Conservation (phyloP, 78 protist species). For the Dictyostelium firmibasis region DNA sequence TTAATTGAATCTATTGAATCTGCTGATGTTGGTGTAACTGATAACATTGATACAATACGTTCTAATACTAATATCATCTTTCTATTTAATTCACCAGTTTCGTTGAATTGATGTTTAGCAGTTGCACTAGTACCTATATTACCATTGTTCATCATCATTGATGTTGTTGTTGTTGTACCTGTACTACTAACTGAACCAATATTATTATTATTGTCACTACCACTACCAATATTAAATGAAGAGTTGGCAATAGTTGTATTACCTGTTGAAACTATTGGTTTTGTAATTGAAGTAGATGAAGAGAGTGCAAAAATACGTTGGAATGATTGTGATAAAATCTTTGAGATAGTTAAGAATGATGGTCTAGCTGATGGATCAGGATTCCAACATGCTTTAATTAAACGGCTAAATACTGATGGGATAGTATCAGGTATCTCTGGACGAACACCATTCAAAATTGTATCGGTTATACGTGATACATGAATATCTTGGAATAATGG, state of each 20-base stretch:
- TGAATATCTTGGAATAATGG: neutral
- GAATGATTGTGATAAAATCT: conserved; percentile 57
- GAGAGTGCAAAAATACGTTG: conserved; percentile 22
- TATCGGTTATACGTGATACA: neutral
- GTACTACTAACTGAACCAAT: neutral
- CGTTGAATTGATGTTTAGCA: conserved; percentile 46
- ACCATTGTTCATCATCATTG: neutral
- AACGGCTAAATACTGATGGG: conserved; percentile 62
- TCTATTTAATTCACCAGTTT: conserved; percentile 58
- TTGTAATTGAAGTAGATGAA: neutral
- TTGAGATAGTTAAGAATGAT: conserved; percentile 12
- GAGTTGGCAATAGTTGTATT: neutral
- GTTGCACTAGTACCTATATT: neutral
- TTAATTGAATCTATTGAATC: neutral
- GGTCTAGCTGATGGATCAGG: conserved; percentile 62
- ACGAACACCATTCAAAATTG: conserved; percentile 9
- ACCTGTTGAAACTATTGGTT: neutral
- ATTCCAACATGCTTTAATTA: conserved; percentile 79
- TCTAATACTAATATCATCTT: conserved; percentile 66
- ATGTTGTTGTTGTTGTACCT: neutral
- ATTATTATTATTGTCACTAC: neutral
- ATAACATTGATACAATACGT: conserved; percentile 21
- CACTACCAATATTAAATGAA: neutral
- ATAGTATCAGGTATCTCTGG: conserved; percentile 62
- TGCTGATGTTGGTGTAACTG: neutral